Evolutionary conservation across 495 filamentous ascomycete species (phyloP).

Genomic region (Podospora australis): DNA sequence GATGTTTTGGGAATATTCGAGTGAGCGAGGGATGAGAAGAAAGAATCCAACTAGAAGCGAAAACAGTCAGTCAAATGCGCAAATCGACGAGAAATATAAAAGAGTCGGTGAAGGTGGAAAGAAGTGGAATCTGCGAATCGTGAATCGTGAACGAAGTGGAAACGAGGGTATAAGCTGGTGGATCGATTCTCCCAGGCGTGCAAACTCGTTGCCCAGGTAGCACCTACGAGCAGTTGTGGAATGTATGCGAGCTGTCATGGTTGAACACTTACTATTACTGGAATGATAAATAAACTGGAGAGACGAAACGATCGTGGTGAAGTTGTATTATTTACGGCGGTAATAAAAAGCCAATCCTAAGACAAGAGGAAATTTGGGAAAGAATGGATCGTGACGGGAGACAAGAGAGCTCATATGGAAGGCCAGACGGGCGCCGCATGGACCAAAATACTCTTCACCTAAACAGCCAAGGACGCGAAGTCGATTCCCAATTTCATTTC

Average conservation of each 20-base stretch:
- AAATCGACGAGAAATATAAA: too few species aligned
- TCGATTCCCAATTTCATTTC: slow-evolving; percentile 1
- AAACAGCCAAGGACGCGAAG: slow-evolving; percentile 6
- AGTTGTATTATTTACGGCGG: slow-evolving; percentile 10
- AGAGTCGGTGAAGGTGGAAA: not conserved
- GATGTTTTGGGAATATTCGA: slow-evolving; percentile 5
- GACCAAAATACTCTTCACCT: slow-evolving; percentile 14
- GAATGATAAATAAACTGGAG: slow-evolving; percentile 5
- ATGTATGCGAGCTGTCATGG: not conserved
- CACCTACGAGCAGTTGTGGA: not conserved
- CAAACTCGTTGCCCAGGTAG: slow-evolving; percentile 3
- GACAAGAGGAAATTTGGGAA: not conserved
- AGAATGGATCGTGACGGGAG: slow-evolving; percentile 14
- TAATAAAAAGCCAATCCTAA: slow-evolving; percentile 5
- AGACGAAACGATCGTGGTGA: slow-evolving; percentile 17
- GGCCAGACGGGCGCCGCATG: slow-evolving; percentile 6
- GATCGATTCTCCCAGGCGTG: slow-evolving; percentile 1
- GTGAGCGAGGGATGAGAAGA: slow-evolving; percentile 2
- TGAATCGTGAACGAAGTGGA: not conserved
- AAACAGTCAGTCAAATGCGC: too few species aligned
- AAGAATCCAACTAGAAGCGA: slow-evolving; percentile 3
- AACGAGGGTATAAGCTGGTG: slow-evolving; percentile 5
- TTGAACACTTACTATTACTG: not conserved
- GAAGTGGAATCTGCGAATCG: not conserved
- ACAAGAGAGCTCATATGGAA: not conserved